Conservation (phyloP, 495 filamentous ascomycete genomes). For the Lasiosphaeria ovina region DNA sequence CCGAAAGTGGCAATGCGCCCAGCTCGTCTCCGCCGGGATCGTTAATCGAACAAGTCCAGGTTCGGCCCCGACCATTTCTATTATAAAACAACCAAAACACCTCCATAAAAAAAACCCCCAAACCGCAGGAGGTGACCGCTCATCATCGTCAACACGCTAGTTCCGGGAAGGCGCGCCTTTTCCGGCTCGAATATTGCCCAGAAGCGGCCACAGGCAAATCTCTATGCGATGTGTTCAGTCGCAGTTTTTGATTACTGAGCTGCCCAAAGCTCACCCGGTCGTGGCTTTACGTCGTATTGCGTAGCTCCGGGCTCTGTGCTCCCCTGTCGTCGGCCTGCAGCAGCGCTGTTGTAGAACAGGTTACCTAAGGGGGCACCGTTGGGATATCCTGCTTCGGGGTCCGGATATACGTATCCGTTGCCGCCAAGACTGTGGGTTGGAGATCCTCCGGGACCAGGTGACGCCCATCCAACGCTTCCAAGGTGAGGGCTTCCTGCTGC, state of each 20-base stretch:
- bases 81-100: constrained; percentile 21
- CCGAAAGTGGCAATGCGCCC: constrained; percentile 17
- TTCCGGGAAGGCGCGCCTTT: too few species aligned
- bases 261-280: constrained; percentile 42
- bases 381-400: constrained; percentile 57
- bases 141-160: too few species aligned
- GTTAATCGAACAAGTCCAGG: constrained; percentile 25
- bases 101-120: too few species aligned
- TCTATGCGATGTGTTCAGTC: background rate
- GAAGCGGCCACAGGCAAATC: too few species aligned
- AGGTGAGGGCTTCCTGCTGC: constrained; percentile 71
- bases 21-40: constrained; percentile 15
- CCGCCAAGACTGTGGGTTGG: constrained; percentile 58
- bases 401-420: constrained; percentile 66
- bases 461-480: constrained; percentile 70
- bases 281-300: constrained; percentile 50
- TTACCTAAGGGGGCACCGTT: constrained; percentile 55
- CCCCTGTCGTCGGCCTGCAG: constrained; percentile 55
- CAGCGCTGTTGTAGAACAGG: constrained; percentile 64
- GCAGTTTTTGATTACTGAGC: constrained; percentile 26
- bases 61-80: constrained; percentile 30
- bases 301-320: constrained; percentile 66
- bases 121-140: too few species aligned
- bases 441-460: constrained; percentile 64
- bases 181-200: too few species aligned